Base-by-base conservation (phyloP, 2,329 filamentous ascomycete species). In the Colletotrichum lupini region DNA sequence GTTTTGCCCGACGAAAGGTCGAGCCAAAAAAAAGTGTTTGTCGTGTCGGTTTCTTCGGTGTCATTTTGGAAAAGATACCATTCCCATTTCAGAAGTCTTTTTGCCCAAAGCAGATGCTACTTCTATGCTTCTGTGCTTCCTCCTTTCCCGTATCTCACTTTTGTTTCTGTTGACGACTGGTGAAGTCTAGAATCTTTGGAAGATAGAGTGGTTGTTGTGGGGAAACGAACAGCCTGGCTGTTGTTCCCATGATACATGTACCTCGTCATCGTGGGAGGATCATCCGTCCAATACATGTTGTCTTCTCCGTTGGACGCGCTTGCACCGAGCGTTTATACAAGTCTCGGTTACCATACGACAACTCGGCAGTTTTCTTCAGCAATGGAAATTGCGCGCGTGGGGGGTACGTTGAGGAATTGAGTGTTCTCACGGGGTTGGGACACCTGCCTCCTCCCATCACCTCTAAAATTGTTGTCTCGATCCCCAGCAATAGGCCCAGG, bases 51-150 rank as follows among this genome's bases (percentile, higher is more conserved):
- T 7, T 28, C 49, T 24, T 64, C 30, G 61, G n/a, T 37, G 49
- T 64, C 61, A 56, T 65, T 70, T 55, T n/a, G 57, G n/a, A 26
- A 24, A 35, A 35, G 11, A 35, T 42, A 22, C 69, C 35, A 63
- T 68, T 68, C 65, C 69, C 58, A 53, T 63, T 68, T 68, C 26
- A 68, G 69, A 35, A 49, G 30, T 42, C 5, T 6, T 12, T 30
- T n/a, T 58, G 67, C 60, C 68, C 53, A 72, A 72, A 72, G n/a
- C 65, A 72, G 52, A 72, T n/a, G 22, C 1, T 46, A n/a, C 22
- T 35, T 32, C 28, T 58, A 14, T 2, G 1, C 35, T 49, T 68
- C 35, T 72, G 65, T 59, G 52, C 19, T 3, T 11, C 69, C 52
- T 26, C 26, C 24, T 11, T 32, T 19, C 46, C 1, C 16, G 12